These are phyloP conservation scores for Suillus occidentalis DNA, from an alignment of 768 basidiomycete species.

Conservation along the genomic window DNA sequence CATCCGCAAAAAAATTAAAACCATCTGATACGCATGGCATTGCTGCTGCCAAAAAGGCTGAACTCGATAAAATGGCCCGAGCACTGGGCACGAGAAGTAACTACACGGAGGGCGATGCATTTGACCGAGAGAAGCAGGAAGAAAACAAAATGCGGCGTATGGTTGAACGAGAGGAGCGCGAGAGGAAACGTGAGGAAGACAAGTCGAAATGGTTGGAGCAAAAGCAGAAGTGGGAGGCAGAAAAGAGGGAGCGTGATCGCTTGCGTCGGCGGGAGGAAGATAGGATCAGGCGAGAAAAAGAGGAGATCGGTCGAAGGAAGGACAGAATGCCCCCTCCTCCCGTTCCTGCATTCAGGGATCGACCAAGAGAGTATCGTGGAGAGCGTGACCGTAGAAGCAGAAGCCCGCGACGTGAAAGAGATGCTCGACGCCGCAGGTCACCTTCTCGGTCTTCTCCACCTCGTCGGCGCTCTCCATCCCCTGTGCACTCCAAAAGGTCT, in stretches of 20 bases:
- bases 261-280: conserved; percentile 77
- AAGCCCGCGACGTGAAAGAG: conserved; percentile 10
- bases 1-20: conserved; percentile 61
- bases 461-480: conserved; percentile 26
- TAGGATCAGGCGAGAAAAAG: conserved; percentile 53
- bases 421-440: conserved; percentile 20
- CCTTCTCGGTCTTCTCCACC: conserved; percentile 30
- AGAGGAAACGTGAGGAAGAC: conserved; percentile 64
- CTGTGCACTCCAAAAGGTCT: conserved; percentile 24
- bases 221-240: conserved; percentile 74
- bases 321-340: conserved; percentile 57
- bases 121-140: conserved; percentile 92
- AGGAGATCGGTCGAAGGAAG: conserved; percentile 37
- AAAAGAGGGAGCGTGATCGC: conserved; percentile 71
- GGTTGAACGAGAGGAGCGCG: conserved; percentile 71
- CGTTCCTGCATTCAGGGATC: conserved; percentile 33
- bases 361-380: conserved; percentile 23
- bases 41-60: conserved; percentile 87
- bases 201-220: conserved; percentile 62
- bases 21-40: conserved; percentile 88
- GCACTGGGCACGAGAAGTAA: conserved; percentile 84
- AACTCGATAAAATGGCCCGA: conserved; percentile 80
- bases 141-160: conserved; percentile 63
- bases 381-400: conserved; percentile 13
- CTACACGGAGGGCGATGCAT: conserved; percentile 90